phyloP scores from a whole-genome alignment of 805 yeast genomes.

The Spathaspora boniae region DNA sequence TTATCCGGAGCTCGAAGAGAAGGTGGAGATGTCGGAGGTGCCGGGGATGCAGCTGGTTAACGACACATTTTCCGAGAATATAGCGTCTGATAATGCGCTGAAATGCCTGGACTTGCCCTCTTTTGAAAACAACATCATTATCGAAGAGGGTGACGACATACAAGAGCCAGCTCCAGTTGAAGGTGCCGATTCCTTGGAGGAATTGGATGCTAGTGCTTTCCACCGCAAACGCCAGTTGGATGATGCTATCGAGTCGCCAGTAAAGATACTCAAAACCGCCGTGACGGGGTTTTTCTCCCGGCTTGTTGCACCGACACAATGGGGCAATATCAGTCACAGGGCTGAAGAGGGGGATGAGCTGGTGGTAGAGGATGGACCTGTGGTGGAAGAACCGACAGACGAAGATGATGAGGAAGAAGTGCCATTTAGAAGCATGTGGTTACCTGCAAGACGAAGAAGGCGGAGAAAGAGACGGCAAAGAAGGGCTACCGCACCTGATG shows the following conservation, averaged over 20 bases:
- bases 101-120: no score
- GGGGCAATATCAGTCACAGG: background rate
- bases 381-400: background rate
- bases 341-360: constrained; percentile 1
- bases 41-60: no score
- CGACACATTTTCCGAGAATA: no score
- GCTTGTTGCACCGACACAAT: background rate
- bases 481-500: background rate
- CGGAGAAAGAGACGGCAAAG: no score
- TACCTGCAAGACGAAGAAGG: no score
- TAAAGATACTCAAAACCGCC: constrained; percentile 3
- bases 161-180: no score
- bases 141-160: no score
- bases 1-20: no score
- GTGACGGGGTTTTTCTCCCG: background rate
- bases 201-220: background rate
- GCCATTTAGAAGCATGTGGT: background rate
- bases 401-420: constrained; percentile 1
- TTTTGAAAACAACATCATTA: no score
- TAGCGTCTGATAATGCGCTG: no score
- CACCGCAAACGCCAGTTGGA: constrained; percentile 2
- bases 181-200: no score
- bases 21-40: no score
- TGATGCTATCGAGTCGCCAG: background rate
- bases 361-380: constrained; percentile 1